Percentiles rank a stretch among this genome's conserved stretches.
Conservation (phyloP, 768 basidiomycete genomes). For the Amanita molliuscula region DNA sequence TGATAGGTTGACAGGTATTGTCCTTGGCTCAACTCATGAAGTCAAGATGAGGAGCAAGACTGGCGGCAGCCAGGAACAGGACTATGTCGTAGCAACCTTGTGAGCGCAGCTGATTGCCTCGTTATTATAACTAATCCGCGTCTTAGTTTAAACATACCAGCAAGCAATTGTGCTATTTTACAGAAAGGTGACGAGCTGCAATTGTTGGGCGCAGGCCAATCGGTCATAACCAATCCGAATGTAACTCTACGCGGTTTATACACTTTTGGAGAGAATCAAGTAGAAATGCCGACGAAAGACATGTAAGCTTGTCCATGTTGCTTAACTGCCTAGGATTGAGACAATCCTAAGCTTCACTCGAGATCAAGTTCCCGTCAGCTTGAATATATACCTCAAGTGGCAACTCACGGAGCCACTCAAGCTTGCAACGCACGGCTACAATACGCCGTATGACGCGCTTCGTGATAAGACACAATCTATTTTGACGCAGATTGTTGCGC, state of each 20-base stretch:
- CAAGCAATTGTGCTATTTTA: conserved; percentile 79
- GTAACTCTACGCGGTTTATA: conserved; percentile 73
- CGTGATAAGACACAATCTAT: conserved; percentile 82
- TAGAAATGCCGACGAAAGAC: conserved; percentile 84
- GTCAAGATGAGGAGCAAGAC: conserved; percentile 65
- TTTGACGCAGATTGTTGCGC: conserved; percentile 77
- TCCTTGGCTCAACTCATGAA: conserved; percentile 67
- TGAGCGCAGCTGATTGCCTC: conserved; percentile 19
- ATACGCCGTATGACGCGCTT: conserved; percentile 72
- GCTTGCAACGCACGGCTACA: conserved; percentile 77
- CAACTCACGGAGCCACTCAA: conserved; percentile 40
- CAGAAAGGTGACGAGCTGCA: conserved; percentile 76
- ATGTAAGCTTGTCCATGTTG: conserved; percentile 37
- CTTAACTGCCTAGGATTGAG: background rate
- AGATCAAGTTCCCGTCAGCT: conserved; percentile 77
- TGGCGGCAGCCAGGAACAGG: conserved; percentile 31
- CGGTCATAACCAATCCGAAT: conserved; percentile 76
- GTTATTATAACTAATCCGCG: conserved; percentile 2
- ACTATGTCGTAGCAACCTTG: conserved; percentile 77
- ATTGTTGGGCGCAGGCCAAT: conserved; percentile 72
- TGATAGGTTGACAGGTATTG: conserved; percentile 50
- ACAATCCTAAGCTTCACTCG: conserved; percentile 53
- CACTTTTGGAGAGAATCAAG: conserved; percentile 74
- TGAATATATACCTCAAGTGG: conserved; percentile 83
- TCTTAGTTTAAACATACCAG: conserved; percentile 67